These are phyloP conservation scores for Kickxella alabastrina DNA, from an alignment of 192 early-diverging fungal genomes.

Conservation along the genomic window DNA sequence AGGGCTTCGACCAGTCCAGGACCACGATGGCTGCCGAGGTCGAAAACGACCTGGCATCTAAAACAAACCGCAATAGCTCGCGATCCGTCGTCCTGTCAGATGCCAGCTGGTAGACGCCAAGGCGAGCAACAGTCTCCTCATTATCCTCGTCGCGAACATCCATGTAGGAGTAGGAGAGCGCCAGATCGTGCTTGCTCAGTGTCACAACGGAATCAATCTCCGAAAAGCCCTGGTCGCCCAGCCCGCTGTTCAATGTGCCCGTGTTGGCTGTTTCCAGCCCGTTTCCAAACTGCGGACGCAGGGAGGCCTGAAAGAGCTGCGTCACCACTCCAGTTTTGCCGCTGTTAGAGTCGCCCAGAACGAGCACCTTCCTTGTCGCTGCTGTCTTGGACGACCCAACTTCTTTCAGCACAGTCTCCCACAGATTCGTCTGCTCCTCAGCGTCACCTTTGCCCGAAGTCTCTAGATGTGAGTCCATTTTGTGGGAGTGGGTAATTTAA, in stretches of 20 bases:
- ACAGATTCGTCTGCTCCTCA: constrained; percentile 54
- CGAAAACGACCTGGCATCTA: constrained; percentile 61
- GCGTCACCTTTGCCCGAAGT: not conserved
- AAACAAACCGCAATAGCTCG: constrained; percentile 66
- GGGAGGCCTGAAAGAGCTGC: constrained; percentile 45
- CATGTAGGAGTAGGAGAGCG: constrained; percentile 78
- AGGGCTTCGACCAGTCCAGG: constrained; percentile 89
- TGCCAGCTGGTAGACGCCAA: constrained; percentile 79
- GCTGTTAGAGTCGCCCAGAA: constrained; percentile 76
- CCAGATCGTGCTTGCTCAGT: constrained; percentile 65
- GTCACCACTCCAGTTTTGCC: constrained; percentile 81
- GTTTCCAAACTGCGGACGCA: constrained; percentile 33
- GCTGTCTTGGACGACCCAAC: constrained; percentile 73
- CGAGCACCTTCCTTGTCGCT: constrained; percentile 73
- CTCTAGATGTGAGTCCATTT: constrained; percentile 29
- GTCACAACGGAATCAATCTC: constrained; percentile 30
- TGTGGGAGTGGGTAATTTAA: not conserved
- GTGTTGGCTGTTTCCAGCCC: constrained; percentile 43
- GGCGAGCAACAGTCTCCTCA: constrained; percentile 62
- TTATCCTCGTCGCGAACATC: constrained; percentile 87
- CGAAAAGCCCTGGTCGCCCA: constrained; percentile 23
- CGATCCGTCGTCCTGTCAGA: constrained; percentile 63
- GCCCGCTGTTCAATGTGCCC: constrained; percentile 43
- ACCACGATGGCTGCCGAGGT: constrained; percentile 69
- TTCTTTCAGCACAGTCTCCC: constrained; percentile 74